Percentiles rank a stretch among this genome's conserved stretches.
phyloP scores from a whole-genome alignment of 2,329 filamentous ascomycete genomes.

The Hypoxylon sp. region DNA sequence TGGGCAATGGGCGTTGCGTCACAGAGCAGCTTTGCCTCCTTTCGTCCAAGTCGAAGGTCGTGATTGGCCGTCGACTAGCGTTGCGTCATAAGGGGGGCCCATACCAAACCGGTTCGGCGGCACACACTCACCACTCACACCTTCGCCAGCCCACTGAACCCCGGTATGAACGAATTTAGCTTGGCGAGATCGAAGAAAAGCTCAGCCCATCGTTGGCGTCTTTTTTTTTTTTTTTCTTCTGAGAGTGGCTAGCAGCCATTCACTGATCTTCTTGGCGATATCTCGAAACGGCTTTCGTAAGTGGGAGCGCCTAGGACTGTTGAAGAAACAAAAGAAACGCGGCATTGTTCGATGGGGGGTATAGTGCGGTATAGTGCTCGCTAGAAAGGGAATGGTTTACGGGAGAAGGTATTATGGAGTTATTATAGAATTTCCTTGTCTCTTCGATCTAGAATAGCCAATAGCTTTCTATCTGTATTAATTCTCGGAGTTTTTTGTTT shows the following conservation, averaged over 20 bases:
- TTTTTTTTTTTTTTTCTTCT: too few relatives aligned
- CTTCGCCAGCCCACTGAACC: background rate
- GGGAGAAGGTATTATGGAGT: too few relatives aligned
- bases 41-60: constrained; percentile 25
- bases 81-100: constrained; percentile 34
- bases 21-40: constrained; percentile 37
- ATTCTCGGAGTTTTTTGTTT: too few relatives aligned
- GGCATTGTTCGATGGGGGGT: too few relatives aligned
- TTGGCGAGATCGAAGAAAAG: constrained; percentile 4
- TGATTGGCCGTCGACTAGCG: constrained; percentile 36
- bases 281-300: constrained; percentile 9
- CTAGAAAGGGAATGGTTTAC: too few relatives aligned
- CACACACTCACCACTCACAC: constrained; percentile 14
- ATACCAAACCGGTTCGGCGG: constrained; percentile 32
- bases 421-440: too few relatives aligned
- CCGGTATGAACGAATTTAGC: too few relatives aligned
- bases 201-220: constrained; percentile 9
- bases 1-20: constrained; percentile 22
- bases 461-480: too few relatives aligned
- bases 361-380: background rate
- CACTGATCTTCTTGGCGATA: constrained; percentile 1
- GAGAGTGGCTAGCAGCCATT: constrained; percentile 11
- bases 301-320: constrained; percentile 4
- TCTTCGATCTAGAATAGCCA: too few relatives aligned
- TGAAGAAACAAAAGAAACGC: background rate